These are phyloP conservation scores for Lathyrus oleraceus DNA, from an alignment of 306 rosid species.

Conservation along the genomic window DNA sequence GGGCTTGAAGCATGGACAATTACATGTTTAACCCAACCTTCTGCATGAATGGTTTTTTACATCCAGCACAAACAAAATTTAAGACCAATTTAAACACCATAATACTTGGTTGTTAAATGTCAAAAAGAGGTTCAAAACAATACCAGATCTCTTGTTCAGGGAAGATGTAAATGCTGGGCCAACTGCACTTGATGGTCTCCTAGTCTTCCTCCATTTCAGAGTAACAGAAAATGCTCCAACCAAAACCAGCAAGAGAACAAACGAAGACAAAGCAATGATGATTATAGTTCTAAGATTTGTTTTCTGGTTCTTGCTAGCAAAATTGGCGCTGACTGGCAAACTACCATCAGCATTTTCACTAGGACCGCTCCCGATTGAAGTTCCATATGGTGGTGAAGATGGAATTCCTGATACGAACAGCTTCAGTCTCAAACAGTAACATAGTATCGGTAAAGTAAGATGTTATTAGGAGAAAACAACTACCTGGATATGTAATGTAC, in stretches of 20 bases:
- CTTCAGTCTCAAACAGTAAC: slow-evolving; percentile 48
- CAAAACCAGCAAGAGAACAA: slow-evolving; percentile 77
- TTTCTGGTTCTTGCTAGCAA: slow-evolving; percentile 71
- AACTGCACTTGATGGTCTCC: slow-evolving; percentile 79
- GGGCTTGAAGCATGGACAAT: neutral
- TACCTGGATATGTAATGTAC: slow-evolving; percentile 87
- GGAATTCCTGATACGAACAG: slow-evolving; percentile 69
- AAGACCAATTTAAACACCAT: neutral
- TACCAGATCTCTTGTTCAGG: slow-evolving; percentile 89
- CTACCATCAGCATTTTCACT: slow-evolving; percentile 51
- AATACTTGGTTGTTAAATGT: neutral
- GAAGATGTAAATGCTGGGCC: slow-evolving; percentile 80
- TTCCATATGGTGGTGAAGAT: slow-evolving; percentile 72
- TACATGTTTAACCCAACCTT: neutral
- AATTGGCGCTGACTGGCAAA: slow-evolving; percentile 81
- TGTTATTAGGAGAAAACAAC: slow-evolving; percentile 31
- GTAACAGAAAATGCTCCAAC: slow-evolving; percentile 64
- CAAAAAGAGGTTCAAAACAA: slow-evolving; percentile 36
- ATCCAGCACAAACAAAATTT: neutral
- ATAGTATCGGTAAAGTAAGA: slow-evolving; percentile 26
- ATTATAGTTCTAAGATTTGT: slow-evolving; percentile 72
- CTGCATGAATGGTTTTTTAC: neutral
- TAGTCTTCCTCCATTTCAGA: slow-evolving; percentile 77
- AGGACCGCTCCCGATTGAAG: slow-evolving; percentile 58
- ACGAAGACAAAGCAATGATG: slow-evolving; percentile 79